Evolutionary conservation across 805 yeast species (phyloP), one percentile per base, ranked within the genome.

Genomic region (Metschnikowia similis): DNA sequence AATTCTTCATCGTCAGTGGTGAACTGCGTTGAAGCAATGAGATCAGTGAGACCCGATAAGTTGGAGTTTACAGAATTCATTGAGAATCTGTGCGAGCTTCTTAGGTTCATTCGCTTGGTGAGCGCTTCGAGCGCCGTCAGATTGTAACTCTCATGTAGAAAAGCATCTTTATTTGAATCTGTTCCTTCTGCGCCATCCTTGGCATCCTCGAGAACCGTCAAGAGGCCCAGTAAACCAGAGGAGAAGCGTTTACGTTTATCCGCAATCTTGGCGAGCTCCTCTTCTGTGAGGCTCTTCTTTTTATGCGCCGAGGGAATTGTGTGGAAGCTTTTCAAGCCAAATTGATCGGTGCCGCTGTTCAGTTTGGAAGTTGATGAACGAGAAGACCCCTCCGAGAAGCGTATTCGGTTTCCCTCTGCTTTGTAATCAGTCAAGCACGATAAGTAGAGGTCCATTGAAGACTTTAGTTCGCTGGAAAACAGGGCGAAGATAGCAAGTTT

Each of bases 51-150:
- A 66, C 67, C 85, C 68, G 62, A 74, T 56, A 49, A 64, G 59
- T 52, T 87, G 50, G 67, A 85, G 66, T 57, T 77, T 72, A 53
- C 74, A 48, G 63, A 86, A 61, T 45, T 79, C 72, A 71, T 54
- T 8, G 88, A 80, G 50, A 79, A 82, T 41, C 84, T 77, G 49
- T 80, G 84, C 14, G 77, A 76, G 8, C 41, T 50, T 14, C 57
- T 50, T 8, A 53, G 26, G 21, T 46, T 42, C n/a, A 49, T 26
- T 40, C 53, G 61, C 38, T 54, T 63, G 0, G 74, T 68, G 35
- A 72, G 56, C 14, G 69, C 64, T 37, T 72, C 76, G 8, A 71
- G 57, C 4, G 77, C 64, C 3, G 62, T 55, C 53, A 65, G 70
- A 48, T 72, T 70, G 53, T 63, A 72, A 5, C 70, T 56, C 34